phyloP scores from a whole-genome alignment of 805 yeast genomes.

The Candida arabinofermentans region DNA sequence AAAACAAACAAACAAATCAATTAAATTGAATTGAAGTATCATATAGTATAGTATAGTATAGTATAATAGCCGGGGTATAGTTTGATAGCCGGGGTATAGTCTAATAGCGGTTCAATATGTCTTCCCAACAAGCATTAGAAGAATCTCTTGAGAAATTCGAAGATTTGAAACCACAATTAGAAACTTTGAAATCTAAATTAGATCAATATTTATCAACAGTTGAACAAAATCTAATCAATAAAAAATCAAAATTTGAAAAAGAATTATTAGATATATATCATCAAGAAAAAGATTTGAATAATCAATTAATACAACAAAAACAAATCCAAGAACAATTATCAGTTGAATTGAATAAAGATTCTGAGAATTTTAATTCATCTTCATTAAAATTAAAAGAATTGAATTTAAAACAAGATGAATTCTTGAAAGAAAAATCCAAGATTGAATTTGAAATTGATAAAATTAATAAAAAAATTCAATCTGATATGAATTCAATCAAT shows the following conservation, averaged over 20 bases:
- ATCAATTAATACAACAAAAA: constrained; percentile 16
- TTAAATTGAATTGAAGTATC: too few species aligned
- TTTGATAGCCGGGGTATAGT: too few species aligned
- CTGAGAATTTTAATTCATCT: constrained; percentile 28
- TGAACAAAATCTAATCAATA: constrained; percentile 17
- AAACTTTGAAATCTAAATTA: constrained; percentile 15
- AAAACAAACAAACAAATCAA: too few species aligned
- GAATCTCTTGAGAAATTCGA: constrained; percentile 21
- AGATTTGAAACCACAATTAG: constrained; percentile 20
- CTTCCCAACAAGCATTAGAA: constrained; percentile 10
- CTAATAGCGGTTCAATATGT: too few species aligned
- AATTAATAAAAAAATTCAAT: constrained; percentile 23
- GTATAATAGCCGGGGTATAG: too few species aligned
- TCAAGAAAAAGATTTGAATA: constrained; percentile 17
- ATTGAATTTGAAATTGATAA: constrained; percentile 27
- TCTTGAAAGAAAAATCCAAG: constrained; percentile 26
- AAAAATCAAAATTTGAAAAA: constrained; percentile 21
- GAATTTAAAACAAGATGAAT: constrained; percentile 31
- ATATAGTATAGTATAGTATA: too few species aligned
- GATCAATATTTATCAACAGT: constrained; percentile 11
- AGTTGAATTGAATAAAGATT: constrained; percentile 17
- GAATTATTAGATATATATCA: constrained; percentile 16
- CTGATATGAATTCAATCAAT: constrained; percentile 21
- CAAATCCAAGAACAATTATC: constrained; percentile 19
- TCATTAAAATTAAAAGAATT: constrained; percentile 38